phyloP scores from a whole-genome alignment of 1,284 basidiomycete species.

The Veloboletus limbatus region DNA sequence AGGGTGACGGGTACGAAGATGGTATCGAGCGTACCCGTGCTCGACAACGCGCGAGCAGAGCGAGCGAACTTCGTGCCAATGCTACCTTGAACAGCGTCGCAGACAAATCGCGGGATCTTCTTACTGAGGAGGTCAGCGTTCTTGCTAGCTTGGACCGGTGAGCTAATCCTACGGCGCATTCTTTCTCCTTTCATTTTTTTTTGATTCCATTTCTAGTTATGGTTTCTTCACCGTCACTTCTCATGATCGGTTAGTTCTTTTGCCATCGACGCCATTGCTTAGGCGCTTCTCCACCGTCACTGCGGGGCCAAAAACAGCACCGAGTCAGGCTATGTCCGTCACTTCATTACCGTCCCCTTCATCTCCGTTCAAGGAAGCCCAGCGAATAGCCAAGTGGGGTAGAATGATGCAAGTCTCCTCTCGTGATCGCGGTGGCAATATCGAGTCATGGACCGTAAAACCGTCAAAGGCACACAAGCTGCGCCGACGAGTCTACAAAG shows the following conservation, averaged over 20 bases:
- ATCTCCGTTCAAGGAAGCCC: constrained; percentile 59
- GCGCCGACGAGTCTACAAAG: constrained; percentile 84
- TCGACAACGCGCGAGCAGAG: constrained; percentile 60
- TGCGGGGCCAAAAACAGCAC: constrained; percentile 42
- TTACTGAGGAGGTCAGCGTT: constrained; percentile 61
- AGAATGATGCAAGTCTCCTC: constrained; percentile 74
- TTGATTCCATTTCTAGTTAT: constrained; percentile 52
- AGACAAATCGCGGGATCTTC: constrained; percentile 61
- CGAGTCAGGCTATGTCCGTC: constrained; percentile 41
- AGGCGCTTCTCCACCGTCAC: constrained; percentile 55
- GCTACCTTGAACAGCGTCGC: constrained; percentile 52
- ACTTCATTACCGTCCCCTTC: constrained; percentile 46
- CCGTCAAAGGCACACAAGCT: constrained; percentile 63
- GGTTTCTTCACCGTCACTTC: constrained; percentile 78
- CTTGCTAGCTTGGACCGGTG: constrained; percentile 80
- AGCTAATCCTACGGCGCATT: constrained; percentile 29
- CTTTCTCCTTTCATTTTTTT: constrained; percentile 17
- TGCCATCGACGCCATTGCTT: constrained; percentile 60
- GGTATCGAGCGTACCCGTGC: constrained; percentile 91
- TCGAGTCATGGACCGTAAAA: constrained; percentile 70
- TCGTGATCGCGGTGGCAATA: constrained; percentile 75
- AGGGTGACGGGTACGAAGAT: constrained; percentile 89
- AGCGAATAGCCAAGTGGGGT: constrained; percentile 83
- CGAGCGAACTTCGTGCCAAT: constrained; percentile 54
- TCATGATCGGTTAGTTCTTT: constrained; percentile 73